Evolutionary conservation across 2,329 filamentous ascomycete genomes (phyloP), one percentile per base, ranked within the genome.

Genomic region (Apiospora aurea): DNA sequence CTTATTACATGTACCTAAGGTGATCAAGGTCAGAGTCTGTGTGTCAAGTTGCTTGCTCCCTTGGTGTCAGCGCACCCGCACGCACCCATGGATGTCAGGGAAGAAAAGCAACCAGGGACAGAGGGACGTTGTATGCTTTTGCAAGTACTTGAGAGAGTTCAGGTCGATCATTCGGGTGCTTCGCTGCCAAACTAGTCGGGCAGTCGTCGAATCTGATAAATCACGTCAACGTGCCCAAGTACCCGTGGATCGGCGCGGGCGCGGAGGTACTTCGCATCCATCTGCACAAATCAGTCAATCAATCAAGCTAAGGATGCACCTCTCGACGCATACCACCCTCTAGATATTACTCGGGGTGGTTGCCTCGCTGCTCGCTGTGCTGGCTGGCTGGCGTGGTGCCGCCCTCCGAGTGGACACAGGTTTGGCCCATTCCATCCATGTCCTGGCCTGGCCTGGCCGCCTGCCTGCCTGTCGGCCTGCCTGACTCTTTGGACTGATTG

Each of bases 401-500:
- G 34, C 29, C 53, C 53, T 38, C 53, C 29, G 53, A 61, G 53
- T 61, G 53, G 53, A 21, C 26, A 61, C 53, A 38, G 53, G 53
- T 61, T 61, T 61, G 53, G 53, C 53, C 53, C 53, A 61, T 34
- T 61, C 29, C 53, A 61, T 47, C 66, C 66, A 44, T 68, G 41
- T 67, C 64, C 34, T 38, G 34, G 34, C 34, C 74, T 75, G 57
- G 71, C 75, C 74, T 75, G 57, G 71, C 75, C 71, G 71, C 70
- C 69, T 71, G 70, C 41, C 41, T 43, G 8, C 34, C 74, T 75
- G 57, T 71, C 75, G 70, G 71, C 70, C 69, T 72, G 70, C 41
- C 41, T 43, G 41, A 7, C 41, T 43, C 41, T 43, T 43, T 14
- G 10, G 2, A 43, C 72, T 66, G 72, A 71, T 67, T 57, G 57